Conservation (phyloP, 2,329 filamentous ascomycete genomes). For the Amesomyces nigricolor region DNA sequence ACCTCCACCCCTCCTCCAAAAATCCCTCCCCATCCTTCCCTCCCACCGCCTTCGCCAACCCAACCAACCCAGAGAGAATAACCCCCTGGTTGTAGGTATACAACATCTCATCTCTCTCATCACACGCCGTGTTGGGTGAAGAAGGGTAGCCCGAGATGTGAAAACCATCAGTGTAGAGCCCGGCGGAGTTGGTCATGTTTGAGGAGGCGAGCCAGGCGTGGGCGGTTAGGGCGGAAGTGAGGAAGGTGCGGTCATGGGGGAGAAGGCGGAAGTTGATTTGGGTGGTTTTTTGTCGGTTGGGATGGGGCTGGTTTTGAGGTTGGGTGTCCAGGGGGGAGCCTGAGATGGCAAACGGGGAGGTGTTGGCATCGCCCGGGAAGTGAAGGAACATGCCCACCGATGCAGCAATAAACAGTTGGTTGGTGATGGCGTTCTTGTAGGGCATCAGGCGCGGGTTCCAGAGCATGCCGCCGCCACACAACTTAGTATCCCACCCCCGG, state of each 20-base stretch:
- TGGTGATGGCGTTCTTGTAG: constrained; percentile 97
- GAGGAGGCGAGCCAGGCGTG: constrained; percentile 75
- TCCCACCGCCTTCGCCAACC: constrained; percentile 70
- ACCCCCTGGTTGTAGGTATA: constrained; percentile 97
- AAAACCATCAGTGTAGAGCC: constrained; percentile 81
- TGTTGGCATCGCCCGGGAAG: constrained; percentile 74
- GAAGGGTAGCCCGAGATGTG: constrained; percentile 65
- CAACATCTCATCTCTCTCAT: constrained; percentile 78
- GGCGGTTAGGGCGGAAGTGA: constrained; percentile 67
- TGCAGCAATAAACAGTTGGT: constrained; percentile 80
- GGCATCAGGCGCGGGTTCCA: constrained; percentile 78
- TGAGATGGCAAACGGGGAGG: constrained; percentile 53
- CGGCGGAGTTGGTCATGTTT: constrained; percentile 72
- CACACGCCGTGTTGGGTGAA: constrained; percentile 63
- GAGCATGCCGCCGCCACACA: constrained; percentile 83
- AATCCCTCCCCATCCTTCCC: constrained; percentile 52
- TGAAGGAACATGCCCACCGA: constrained; percentile 85
- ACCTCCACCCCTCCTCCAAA: constrained; percentile 70
- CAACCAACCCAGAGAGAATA: constrained; percentile 72
- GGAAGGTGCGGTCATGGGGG: constrained; percentile 55
- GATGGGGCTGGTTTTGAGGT: constrained; percentile 15
- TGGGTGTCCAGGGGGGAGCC: constrained; percentile 3
- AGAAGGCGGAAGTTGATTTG: constrained; percentile 31
- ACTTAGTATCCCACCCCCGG: constrained; percentile 71
- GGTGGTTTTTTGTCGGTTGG: constrained; percentile 24